These are phyloP conservation scores for Colletotrichum tofieldiae DNA, from an alignment of 2,329 filamentous ascomycete species.

Conservation along the genomic window DNA sequence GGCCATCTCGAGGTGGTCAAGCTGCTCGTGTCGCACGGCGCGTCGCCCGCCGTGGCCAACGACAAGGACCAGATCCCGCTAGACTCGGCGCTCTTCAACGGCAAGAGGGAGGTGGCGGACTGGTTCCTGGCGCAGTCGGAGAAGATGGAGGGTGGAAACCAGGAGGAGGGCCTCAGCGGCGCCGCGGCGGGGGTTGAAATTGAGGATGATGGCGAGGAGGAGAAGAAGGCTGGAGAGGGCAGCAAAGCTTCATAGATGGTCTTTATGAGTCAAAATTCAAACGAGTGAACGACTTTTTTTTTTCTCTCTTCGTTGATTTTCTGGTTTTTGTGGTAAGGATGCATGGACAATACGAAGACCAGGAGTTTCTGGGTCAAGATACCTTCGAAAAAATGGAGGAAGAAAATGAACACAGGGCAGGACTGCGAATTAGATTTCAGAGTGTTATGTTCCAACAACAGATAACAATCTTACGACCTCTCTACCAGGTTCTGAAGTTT, in stretches of 20 bases:
- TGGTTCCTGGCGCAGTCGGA: slow-evolving; percentile 69
- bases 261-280: slow-evolving; percentile 16
- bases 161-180: slow-evolving; percentile 58
- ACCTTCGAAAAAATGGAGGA: not conserved
- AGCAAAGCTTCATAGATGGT: slow-evolving; percentile 24
- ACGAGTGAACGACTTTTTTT: slow-evolving; percentile 17
- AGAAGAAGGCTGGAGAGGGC: slow-evolving; percentile 7
- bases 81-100: slow-evolving; percentile 80
- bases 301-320: not conserved
- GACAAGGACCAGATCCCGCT: slow-evolving; percentile 86
- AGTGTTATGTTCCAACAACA: too few relatives aligned
- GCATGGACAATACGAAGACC: not conserved
- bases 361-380: not conserved
- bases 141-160: slow-evolving; percentile 64
- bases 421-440: too few relatives aligned
- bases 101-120: slow-evolving; percentile 76
- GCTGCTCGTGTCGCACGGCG: slow-evolving; percentile 81
- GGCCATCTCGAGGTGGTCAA: slow-evolving; percentile 88
- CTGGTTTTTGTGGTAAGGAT: not conserved
- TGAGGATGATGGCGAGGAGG: slow-evolving; percentile 49
- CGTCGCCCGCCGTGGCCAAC: slow-evolving; percentile 85
- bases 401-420: too few relatives aligned
- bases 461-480: too few relatives aligned
- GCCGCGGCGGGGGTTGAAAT: slow-evolving; percentile 58
- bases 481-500: too few relatives aligned